Base-by-base conservation (phyloP, 2,329 filamentous ascomycete genomes). In the Botrytis cinerea region DNA sequence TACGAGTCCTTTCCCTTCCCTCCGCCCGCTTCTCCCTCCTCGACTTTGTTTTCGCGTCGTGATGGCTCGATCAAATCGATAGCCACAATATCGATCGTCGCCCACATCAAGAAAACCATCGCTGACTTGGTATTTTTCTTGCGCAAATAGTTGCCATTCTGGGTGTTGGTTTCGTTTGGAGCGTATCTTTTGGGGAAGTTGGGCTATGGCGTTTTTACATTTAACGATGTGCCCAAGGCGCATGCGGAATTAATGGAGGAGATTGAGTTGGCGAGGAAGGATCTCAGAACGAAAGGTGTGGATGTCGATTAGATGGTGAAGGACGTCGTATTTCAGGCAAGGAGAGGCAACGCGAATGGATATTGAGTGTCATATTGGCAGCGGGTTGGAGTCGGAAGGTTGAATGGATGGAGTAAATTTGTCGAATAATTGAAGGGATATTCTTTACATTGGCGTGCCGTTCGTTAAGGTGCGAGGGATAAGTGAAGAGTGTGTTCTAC, bases 201-300 rank as follows among this genome's bases (percentile, higher is more conserved):
- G 75, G 96, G 96, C 80, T 92, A 90, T 86, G 96, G 96, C 77
- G 93, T 99, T 79, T 87, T 97, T 82, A 97, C 94, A 73, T 99
- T 99, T 88, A 96, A 97, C 86, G 95, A 98, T 83, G 94, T 97
- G 67, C 95, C 95, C 72, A 89, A 93, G 75, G 96, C 96, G 70
- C 92, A 98, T 84, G 89, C 91, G 82, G 95, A 98, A 84, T 86
- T 99, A 79, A 94, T 96, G 87, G 86, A 85, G 79, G 93, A 98
- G 84, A 96, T 97, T 81, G 88, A 93, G 76, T 78, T 90, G 82
- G 93, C 93, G 76, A 91, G 92, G 85, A 85, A 84, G 75, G 93
- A 97, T 79, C 84, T 97, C 82, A 88, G 89, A 81, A 86, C 86
- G 74, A 89, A 92, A 82, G 93, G 93, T 14, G 93, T 97, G 59